Percentiles rank a stretch among this genome's conserved stretches.
These are phyloP conservation scores for Coniella lustricola DNA, from an alignment of 2,329 filamentous ascomycete species.

Conservation along the genomic window DNA sequence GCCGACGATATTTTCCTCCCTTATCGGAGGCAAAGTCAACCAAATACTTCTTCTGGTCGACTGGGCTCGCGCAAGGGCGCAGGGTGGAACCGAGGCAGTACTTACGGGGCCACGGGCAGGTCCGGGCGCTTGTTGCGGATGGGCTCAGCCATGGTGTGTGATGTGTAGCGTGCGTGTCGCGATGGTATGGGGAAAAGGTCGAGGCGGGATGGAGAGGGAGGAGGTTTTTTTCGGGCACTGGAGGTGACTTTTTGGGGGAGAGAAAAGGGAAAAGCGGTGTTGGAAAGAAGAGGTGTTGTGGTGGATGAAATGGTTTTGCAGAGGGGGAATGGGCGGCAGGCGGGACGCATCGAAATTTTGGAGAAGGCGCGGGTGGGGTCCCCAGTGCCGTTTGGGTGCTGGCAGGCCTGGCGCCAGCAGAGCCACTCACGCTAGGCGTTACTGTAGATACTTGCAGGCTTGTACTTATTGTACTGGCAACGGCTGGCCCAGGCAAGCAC, in stretches of 20 bases:
- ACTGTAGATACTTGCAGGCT: too few relatives aligned
- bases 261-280: conserved; percentile 14
- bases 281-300: conserved; percentile 17
- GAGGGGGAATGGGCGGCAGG: conserved; percentile 1
- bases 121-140: conserved; percentile 58
- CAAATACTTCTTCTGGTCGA: neutral
- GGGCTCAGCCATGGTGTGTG: conserved; percentile 51
- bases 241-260: neutral
- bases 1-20: conserved; percentile 3
- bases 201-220: conserved; percentile 2
- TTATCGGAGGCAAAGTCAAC: conserved; percentile 11
- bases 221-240: neutral
- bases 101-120: conserved; percentile 51
- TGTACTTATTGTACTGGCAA: neutral
- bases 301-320: conserved; percentile 1
- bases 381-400: neutral
- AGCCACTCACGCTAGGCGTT: neutral
- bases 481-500: too few relatives aligned
- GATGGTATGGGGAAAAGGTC: conserved; percentile 17
- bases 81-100: conserved; percentile 20
- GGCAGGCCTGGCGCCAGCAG: neutral
- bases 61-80: neutral
- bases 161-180: conserved; percentile 21
- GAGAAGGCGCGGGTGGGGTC: conserved; percentile 4
- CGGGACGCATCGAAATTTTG: conserved; percentile 6